Evolutionary conservation across 2,329 filamentous ascomycete species (phyloP), one percentile per base, ranked within the genome.

Genomic region (Arthrinium phaeospermum): DNA sequence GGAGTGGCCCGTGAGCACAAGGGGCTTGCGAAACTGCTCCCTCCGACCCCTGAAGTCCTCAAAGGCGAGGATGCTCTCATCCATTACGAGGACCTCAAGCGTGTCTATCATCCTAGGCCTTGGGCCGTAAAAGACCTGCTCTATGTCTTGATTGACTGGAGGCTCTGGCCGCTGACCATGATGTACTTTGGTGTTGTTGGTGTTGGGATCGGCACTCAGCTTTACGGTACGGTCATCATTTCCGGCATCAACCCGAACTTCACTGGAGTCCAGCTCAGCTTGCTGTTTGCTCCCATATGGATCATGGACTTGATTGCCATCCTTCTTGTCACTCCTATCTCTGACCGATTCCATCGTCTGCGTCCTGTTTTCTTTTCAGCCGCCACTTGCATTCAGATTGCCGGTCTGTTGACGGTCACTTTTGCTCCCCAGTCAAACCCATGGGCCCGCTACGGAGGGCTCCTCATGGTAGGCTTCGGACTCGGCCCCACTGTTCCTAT

Each of bases 121-220:
- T 98, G 95, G 95, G 91, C 86, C 0, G 76, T 93, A 74, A 89
- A 85, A 71, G 94, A 98, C 76, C 85, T 98, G 0, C 84, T 85
- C 34, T 84, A 85, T 34, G 93, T 97, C 1, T 83, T 97, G 44
- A 86, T 93, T 47, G 95, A 98, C 82, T 97, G 94, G 95, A 90
- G 94, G 3, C 86, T 97, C 24, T 98, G 94, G 93, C 95, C 95
- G 1, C 83, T 98, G 75, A 88, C 92, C 1, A 79, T 97, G 70
- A 98, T 98, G 95, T 98, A 98, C 83, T 97, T 98, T 83, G 95
- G 95, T 27, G 95, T 98, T 3, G 95, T 98, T 1, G 95, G 95
- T 30, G 95, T 97, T 3, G 95, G 95, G 12, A 97, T 97, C 74
- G 95, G 94, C 64, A 95, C 94, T 0, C 94, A 97, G 83, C 90